A percentile compares a stretch with the other conserved stretches of the same genome.
Evolutionary conservation across 768 basidiomycete genomes (phyloP).

Genomic region (Phylloporus arenicola): DNA sequence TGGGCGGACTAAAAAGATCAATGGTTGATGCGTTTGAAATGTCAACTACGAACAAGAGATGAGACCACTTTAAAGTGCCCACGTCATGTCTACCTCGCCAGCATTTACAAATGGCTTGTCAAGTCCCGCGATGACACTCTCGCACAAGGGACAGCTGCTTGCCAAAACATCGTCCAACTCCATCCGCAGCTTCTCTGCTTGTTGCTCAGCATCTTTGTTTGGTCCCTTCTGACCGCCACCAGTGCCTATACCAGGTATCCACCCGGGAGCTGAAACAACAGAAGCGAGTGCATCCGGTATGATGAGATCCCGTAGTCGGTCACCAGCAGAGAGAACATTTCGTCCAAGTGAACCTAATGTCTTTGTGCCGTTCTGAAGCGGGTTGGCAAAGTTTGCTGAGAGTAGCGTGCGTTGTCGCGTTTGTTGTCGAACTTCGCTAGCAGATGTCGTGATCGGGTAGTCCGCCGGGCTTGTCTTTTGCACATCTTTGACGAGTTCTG

Average conservation of each 20-base stretch:
- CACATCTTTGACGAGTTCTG: conserved; percentile 64
- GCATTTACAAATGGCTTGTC: conserved; percentile 83
- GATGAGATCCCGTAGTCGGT: conserved; percentile 86
- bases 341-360: conserved; percentile 67
- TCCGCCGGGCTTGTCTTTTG: conserved; percentile 29
- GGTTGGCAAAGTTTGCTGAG: conserved; percentile 64
- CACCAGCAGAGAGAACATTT: conserved; percentile 83
- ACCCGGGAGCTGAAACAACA: conserved; percentile 71
- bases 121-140: conserved; percentile 77
- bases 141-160: conserved; percentile 89
- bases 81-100: conserved; percentile 74
- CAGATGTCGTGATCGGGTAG: conserved; percentile 30
- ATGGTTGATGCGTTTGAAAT: conserved; percentile 44
- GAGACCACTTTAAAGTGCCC: conserved; percentile 49
- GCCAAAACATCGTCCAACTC: conserved; percentile 90
- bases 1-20: conserved; percentile 76
- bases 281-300: conserved; percentile 89
- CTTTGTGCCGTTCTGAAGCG: conserved; percentile 58
- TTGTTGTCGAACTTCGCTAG: conserved; percentile 39
- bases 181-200: conserved; percentile 64
- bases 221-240: conserved; percentile 42
- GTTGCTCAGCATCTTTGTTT: conserved; percentile 49
- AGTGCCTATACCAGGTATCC: conserved; percentile 65
- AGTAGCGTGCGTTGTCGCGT: conserved; percentile 59
- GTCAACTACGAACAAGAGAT: not conserved